phyloP scores from a whole-genome alignment of 371 early-diverging fungal genomes.

The Fennellomyces sp. region DNA sequence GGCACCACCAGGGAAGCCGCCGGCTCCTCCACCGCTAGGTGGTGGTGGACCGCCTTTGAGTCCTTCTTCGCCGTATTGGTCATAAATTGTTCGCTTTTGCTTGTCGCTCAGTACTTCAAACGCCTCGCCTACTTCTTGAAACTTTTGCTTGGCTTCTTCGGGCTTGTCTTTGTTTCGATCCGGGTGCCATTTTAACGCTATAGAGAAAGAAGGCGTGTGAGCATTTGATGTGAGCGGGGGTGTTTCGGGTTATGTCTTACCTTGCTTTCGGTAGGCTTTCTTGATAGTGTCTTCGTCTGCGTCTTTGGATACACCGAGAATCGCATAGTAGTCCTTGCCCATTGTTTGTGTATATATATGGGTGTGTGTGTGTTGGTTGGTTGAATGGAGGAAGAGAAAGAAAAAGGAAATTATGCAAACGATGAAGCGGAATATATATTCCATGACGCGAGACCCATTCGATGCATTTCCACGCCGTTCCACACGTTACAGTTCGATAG shows the following conservation, averaged over 20 bases:
- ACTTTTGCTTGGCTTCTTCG: constrained; percentile 29
- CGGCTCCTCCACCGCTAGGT: constrained; percentile 30
- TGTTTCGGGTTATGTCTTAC: constrained; percentile 13
- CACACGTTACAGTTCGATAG: no score
- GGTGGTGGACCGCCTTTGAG: constrained; percentile 68
- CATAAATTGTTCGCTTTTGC: constrained; percentile 85
- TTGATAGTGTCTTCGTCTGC: constrained; percentile 89
- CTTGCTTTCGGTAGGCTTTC: constrained; percentile 90
- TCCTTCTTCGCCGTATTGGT: constrained; percentile 92
- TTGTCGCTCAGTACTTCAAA: constrained; percentile 97
- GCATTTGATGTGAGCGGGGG: not conserved
- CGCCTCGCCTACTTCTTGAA: constrained; percentile 77
- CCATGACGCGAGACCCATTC: not conserved
- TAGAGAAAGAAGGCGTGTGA: not conserved
- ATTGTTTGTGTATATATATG: constrained; percentile 36
- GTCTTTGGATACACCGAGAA: constrained; percentile 82
- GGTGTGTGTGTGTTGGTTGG: constrained; percentile 1
- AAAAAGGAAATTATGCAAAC: constrained; percentile 2
- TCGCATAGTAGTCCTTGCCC: constrained; percentile 92
- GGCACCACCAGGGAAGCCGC: constrained; percentile 50
- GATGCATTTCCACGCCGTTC: not conserved
- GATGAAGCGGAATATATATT: not conserved
- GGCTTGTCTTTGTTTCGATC: constrained; percentile 52
- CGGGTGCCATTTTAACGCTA: constrained; percentile 56
- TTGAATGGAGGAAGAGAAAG: constrained; percentile 2